Evolutionary conservation across 2,329 filamentous ascomycete species (phyloP), one percentile per base, ranked within the genome.

Genomic region (Paecilomyces niveus): DNA sequence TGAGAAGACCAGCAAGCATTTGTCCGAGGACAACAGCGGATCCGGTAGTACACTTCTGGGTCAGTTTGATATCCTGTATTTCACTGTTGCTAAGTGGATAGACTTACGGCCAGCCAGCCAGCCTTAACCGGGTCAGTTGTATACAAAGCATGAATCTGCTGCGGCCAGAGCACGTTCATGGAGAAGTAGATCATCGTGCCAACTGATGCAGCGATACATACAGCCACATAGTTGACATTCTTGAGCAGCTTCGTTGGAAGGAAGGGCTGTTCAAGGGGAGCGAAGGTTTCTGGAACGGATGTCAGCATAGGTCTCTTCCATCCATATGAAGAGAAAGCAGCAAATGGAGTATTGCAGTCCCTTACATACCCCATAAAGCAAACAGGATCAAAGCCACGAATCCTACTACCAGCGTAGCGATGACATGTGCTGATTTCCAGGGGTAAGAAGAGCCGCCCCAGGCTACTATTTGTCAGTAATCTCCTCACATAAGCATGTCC

Each of bases 121-220:
- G 78, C 72, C 52, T 73, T 58, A 45, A 74, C 70, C 6, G 65
- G 62, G 61, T 76, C 69, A 9, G 65, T 71, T 3, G 72, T 74
- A 66, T 76, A 81, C n/a, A 80, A 64, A 15, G 67, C 63, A n/a
- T 61, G 58, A 57, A 80, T 73, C n/a, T 75, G 72, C 9, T 73
- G 73, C 1, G 78, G 79, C 74, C 77, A 79, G 11, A 80, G 70
- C 11, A 78, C 69, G 7, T 72, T 77, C 58, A 81, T 66, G 11
- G 70, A 72, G 65, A 76, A 80, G 66, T 77, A 81, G 7, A 79
- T 67, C 72, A 78, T 77, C 32, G 74, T 74, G n/a, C 71, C 74
- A 54, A 78, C 70, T 4, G 71, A 70, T 1, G 75, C 77, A 52
- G 72, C 68, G 35, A 68, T 61, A 35, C 78, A 70, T 54, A 78